Base-by-base conservation (phyloP, 257 asterid genomes). In the Cordia subcordata region DNA sequence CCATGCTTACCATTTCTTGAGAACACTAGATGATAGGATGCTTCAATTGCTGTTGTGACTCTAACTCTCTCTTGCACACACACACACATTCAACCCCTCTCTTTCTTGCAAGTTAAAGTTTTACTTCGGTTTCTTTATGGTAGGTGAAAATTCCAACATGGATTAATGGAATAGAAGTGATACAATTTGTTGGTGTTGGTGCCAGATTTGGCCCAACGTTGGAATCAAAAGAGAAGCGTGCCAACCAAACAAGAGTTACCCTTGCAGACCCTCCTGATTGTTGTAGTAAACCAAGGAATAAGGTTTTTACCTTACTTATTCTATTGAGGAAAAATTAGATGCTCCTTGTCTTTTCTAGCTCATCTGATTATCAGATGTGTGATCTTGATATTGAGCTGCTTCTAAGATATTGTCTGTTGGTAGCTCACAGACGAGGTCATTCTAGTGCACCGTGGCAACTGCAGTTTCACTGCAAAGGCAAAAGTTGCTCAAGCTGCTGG, bases 191-290 rank as follows among this genome's bases (percentile, higher is more conserved):
- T 46, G 99, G 99, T 35, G 85, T 93, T 18, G 97, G 99, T 55
- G 99, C 99, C 15, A 82, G 99, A 65, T 93, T 93, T 63, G 99
- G 99, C 22, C 88, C 74, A 49, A 85, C 94, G 42, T 83, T 93
- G 83, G 97, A 89, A 69, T 83, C 99, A 5, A 84, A 86, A 69
- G 99, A 93, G 84, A 93, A 85, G 76, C 97, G 95, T 64, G 99
- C 99, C 59, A 82, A 60, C 72, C 94, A 84, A 75, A 89, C 82
- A 8, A 82, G 51, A 73, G 70, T 93, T 51, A 84, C 89, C 65
- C 78, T 89, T 51, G 91, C 97, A 35, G 97, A 93, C 66, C 99
- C 99, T 72, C 84, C 95, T 32, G 96, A 93, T 77, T 82, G 94
- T 68, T 93, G 99, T 69, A 83, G 79, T 61, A 72, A 58, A 54